Evolutionary conservation across 148 eudicot species (phyloP).

Genomic region (Rhododendron simsii): DNA sequence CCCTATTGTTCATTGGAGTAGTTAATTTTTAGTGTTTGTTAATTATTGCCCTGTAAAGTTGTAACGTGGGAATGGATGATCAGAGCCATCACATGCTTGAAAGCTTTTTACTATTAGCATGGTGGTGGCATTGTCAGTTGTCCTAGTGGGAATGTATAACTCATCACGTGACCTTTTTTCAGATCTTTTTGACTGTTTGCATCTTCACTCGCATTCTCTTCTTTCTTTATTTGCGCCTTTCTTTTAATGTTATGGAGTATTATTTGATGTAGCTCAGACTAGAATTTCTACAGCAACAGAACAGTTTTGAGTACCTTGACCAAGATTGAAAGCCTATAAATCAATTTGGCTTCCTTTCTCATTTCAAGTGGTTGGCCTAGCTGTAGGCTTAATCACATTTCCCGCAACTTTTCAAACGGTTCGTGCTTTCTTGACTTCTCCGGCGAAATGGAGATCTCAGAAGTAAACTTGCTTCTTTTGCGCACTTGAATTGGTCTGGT

Average conservation of each 20-base stretch:
- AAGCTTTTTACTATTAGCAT: not conserved
- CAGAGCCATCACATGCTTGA: conserved; percentile 6
- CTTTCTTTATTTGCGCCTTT: not conserved
- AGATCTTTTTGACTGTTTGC: conserved; percentile 8
- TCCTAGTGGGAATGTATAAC: not conserved
- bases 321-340: not conserved
- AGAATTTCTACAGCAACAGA: no score
- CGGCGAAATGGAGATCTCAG: not conserved
- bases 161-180: conserved; percentile 22
- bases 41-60: not conserved
- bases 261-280: not conserved
- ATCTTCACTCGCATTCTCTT: not conserved
- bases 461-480: not conserved
- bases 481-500: not conserved
- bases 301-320: not conserved
- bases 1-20: not conserved
- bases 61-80: conserved; percentile 7
- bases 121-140: conserved; percentile 12
- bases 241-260: not conserved
- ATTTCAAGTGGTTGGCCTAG: not conserved
- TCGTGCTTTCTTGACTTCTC: not conserved
- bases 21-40: not conserved
- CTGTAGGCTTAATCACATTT: not conserved
- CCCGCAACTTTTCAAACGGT: not conserved
- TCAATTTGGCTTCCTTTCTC: not conserved